phyloP scores from a whole-genome alignment of 2,329 filamentous ascomycete species.

The Hyphodiscus sp. region DNA sequence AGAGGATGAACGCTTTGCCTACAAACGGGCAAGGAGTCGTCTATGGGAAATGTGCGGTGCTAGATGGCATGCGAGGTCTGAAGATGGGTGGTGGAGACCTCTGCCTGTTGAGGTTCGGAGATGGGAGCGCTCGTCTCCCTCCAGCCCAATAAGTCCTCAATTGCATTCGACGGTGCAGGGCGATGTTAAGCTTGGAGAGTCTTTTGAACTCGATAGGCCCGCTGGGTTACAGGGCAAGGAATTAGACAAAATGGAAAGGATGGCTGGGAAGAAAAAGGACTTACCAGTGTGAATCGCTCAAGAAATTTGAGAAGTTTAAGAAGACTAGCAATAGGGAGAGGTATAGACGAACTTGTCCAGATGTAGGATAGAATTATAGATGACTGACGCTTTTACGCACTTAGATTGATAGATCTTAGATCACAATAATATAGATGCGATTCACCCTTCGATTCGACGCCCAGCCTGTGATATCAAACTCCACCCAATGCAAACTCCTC shows the following conservation, averaged over 20 bases:
- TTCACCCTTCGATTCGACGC: neutral
- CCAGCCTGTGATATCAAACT: neutral
- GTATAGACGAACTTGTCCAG: slow-evolving; percentile 32
- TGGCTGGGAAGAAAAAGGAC: slow-evolving; percentile 31
- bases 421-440: neutral
- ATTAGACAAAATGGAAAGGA: slow-evolving; percentile 16
- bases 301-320: too few relatives aligned
- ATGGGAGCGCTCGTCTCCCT: slow-evolving; percentile 48
- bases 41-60: slow-evolving; percentile 76
- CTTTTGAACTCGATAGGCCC: slow-evolving; percentile 37
- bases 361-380: slow-evolving; percentile 26
- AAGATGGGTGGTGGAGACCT: slow-evolving; percentile 62
- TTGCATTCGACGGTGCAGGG: slow-evolving; percentile 11
- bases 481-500: slow-evolving; percentile 3
- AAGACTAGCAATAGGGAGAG: slow-evolving; percentile 37
- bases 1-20: slow-evolving; percentile 76
- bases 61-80: slow-evolving; percentile 61
- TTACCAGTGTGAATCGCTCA: slow-evolving; percentile 27
- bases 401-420: too few relatives aligned
- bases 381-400: slow-evolving; percentile 15
- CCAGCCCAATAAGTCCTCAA: neutral
- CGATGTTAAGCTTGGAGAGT: slow-evolving; percentile 36
- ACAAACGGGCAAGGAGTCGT: slow-evolving; percentile 68
- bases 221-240: slow-evolving; percentile 33
- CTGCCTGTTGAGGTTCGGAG: slow-evolving; percentile 55